Base-by-base conservation (phyloP, 2,329 filamentous ascomycete genomes). In the Cladophialophora carrionii region DNA sequence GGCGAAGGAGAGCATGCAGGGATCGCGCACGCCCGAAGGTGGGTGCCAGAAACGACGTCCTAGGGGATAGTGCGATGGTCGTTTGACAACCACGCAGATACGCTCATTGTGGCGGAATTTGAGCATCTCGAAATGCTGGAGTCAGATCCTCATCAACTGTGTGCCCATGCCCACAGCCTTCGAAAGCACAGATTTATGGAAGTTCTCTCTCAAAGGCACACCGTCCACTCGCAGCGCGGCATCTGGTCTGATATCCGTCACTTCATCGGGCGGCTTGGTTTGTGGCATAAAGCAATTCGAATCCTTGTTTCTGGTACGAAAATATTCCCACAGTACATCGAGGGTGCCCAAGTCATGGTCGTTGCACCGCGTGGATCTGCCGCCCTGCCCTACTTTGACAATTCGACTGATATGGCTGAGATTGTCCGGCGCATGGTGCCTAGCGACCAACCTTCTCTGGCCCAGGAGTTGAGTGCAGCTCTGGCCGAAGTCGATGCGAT, bases 231-330 rank as follows among this genome's bases (percentile, higher is more conserved):
- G 52, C n/a, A 29, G 26, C 62, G 57, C 2, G 53, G 62, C 31
- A 34, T 62, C 22, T 62, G 65, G 62, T 64, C 65, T 37, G 57
- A 62, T 48, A 64, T 64, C 53, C 72, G 73, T 4, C 83, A 84
- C 68, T 74, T 75, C 37, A 70, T 85, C 7, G 81, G 82, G 2
- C 75, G 82, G 0, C 70, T 85, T 1, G 78, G 78, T n/a, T 72
- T 79, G 24, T 79, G 79, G 58, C 71, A 80, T 1, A 76, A 80
- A 9, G 77, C 78, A 1, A 72, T 76, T 0, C 73, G 74, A 3
- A 67, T 77, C 8, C 73, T 85, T 0, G 56, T 83, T 1, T 67
- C 74, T 6, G 75, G 78, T 57, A 71, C 74, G 1, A 55, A 54
- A 2, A 63, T 66, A 10, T 41, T 83, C 7, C 64, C 65, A 1